Evolutionary conservation across 441 rosid genomes (phyloP), one percentile per base, ranked within the genome.

Genomic region (Aleurites moluccanus): DNA sequence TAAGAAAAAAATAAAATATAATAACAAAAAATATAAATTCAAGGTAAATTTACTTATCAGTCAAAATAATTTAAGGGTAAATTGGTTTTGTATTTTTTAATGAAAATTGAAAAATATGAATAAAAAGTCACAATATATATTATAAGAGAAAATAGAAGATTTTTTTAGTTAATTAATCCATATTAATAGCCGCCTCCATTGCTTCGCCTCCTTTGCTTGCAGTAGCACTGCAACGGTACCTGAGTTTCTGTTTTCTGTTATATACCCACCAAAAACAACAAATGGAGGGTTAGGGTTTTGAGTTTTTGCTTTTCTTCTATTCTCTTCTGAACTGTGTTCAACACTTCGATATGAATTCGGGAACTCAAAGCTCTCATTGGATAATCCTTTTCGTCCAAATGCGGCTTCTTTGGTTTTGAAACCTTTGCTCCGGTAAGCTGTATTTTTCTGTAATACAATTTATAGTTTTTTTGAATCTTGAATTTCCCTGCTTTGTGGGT

Each of bases 371-470:
- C 6, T 55, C 30, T 56, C 5, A 27, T 23, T 70, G 9, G 28
- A 57, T 30, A 55, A 53, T 70, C 14, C 20, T 40, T 23, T 21
- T 38, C n/a, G 8, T 1, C 15, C 50, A 56, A 55, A 70, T 70
- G 73, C 15, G 28, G 52, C 63, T 21, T 20, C 10, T 57, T 59
- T 57, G 38, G 23, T 30, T 57, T 23, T 18, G 40, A 23, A 59
- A 61, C 16, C 35, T 70, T 70, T 59, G 21, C 74, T 38, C 1
- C 3, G 53, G 66, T 42, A 71, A 70, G 63, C 23, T 25, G 9
- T 27, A 42, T 14, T 33, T 38, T 70, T 35, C 23, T 14, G 40
- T 38, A 38, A 35, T 59, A 57, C 49, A 1, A 55, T 38, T 25
- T 25, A 1, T 42, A 4, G 25, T 66, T 42, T 10, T 4, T 44